Evolutionary conservation across 2,329 filamentous ascomycete species (phyloP).

Genomic region (Grosmannia huntii): DNA sequence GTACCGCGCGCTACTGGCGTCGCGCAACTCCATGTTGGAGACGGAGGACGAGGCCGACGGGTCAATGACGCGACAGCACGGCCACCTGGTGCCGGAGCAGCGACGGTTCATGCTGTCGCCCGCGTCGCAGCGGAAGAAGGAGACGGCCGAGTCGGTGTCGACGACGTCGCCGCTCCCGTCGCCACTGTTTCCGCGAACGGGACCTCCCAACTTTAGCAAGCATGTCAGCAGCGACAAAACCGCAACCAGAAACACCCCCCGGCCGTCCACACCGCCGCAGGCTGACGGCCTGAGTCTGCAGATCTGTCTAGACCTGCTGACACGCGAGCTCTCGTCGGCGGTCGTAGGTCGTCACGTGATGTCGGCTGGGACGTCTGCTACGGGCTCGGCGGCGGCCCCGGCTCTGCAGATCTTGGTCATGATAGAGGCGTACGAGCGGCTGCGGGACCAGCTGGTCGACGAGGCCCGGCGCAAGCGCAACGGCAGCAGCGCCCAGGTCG

Average conservation of each 20-base stretch:
- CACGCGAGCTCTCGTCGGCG: slow-evolving; percentile 33
- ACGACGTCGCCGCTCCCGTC: slow-evolving; percentile 1
- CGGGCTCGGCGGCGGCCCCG: slow-evolving; percentile 21
- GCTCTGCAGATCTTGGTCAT: slow-evolving; percentile 41
- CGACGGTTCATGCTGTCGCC: slow-evolving; percentile 1
- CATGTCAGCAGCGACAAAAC: background rate
- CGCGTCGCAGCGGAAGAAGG: background rate
- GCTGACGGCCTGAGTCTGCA: slow-evolving; percentile 31
- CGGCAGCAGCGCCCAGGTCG: slow-evolving; percentile 20
- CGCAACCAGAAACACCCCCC: background rate
- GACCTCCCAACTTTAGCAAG: background rate
- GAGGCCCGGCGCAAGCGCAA: slow-evolving; percentile 13
- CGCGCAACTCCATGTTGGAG: slow-evolving; percentile 20
- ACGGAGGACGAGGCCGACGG: slow-evolving; percentile 7
- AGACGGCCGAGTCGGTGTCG: background rate
- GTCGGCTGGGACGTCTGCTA: background rate
- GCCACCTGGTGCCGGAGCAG: background rate
- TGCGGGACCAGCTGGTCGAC: slow-evolving; percentile 31
- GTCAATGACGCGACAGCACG: background rate
- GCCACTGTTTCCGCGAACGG: background rate
- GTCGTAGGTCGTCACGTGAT: slow-evolving; percentile 12
- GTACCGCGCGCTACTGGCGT: slow-evolving; percentile 33
- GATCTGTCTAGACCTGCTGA: slow-evolving; percentile 37
- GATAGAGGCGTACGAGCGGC: slow-evolving; percentile 45
- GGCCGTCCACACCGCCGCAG: background rate